Evolutionary conservation across 345 rosid species (phyloP).

Genomic region (Dipteronia sinensis): DNA sequence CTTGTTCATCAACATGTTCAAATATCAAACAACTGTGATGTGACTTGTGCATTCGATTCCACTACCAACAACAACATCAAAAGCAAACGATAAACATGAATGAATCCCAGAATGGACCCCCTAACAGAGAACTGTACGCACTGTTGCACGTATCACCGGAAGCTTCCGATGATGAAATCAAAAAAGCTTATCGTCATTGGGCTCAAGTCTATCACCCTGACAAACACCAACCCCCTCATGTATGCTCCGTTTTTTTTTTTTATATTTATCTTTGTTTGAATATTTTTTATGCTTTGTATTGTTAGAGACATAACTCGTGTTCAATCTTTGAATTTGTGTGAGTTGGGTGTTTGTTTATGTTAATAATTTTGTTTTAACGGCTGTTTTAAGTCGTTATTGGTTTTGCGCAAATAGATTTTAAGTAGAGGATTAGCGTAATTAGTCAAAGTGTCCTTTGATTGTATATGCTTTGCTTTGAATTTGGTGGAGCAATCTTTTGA

Average conservation of each 20-base stretch:
- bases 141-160: constrained; percentile 86
- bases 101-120: constrained; percentile 40
- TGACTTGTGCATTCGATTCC: background rate
- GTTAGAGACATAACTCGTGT: background rate
- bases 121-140: constrained; percentile 77
- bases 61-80: background rate
- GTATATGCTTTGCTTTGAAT: background rate
- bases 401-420: background rate
- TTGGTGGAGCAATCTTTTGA: constrained; percentile 1
- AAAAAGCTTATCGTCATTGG: constrained; percentile 88
- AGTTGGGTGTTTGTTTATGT: background rate
- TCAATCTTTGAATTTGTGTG: background rate
- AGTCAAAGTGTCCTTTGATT: no score
- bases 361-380: background rate
- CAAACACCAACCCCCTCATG: constrained; percentile 76
- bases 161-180: constrained; percentile 90
- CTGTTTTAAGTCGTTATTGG: background rate
- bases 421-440: no score
- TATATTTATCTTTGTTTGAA: no score
- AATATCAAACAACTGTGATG: no score
- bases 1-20: background rate
- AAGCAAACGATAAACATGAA: constrained; percentile 13
- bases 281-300: background rate
- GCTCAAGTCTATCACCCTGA: constrained; percentile 99
- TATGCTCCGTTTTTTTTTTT: constrained; percentile 21